phyloP scores from a whole-genome alignment of 352 stramenopile species.

The Globisporangium solare region DNA sequence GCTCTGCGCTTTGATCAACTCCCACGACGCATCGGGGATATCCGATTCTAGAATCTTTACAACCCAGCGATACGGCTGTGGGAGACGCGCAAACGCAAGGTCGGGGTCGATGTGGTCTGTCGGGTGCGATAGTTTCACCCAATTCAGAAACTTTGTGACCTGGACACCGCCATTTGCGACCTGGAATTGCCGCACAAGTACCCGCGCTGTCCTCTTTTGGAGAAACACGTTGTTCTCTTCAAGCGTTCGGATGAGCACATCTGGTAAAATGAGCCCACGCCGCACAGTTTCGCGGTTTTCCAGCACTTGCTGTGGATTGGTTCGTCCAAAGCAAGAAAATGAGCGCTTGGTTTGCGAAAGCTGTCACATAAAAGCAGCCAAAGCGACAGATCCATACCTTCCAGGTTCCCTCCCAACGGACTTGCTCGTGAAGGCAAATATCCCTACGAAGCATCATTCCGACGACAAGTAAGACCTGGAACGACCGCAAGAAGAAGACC shows the following conservation, averaged over 20 bases:
- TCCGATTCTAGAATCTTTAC: constrained; percentile 55
- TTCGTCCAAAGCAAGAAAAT: background rate
- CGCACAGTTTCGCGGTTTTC: constrained; percentile 23
- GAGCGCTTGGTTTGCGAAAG: background rate
- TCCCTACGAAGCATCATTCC: constrained; percentile 10
- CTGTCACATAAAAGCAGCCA: background rate
- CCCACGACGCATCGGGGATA: constrained; percentile 58
- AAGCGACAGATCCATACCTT: constrained; percentile 16
- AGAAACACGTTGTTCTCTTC: constrained; percentile 42
- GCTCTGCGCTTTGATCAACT: constrained; percentile 37
- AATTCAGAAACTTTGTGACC: constrained; percentile 42
- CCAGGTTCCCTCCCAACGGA: constrained; percentile 33
- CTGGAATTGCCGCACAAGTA: constrained; percentile 43
- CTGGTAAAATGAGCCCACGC: constrained; percentile 29
- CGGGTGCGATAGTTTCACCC: constrained; percentile 45
- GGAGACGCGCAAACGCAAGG: constrained; percentile 44
- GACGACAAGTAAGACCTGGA: background rate
- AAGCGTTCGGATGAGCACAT: constrained; percentile 47
- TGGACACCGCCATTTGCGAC: constrained; percentile 33
- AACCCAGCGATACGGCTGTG: constrained; percentile 66
- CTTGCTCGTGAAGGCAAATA: constrained; percentile 34
- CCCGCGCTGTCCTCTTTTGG: constrained; percentile 14
- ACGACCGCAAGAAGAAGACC: background rate
- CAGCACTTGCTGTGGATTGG: constrained; percentile 22
- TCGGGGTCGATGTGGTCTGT: constrained; percentile 62